A percentile compares a stretch with the other conserved stretches of the same genome.
Conservation (phyloP, 495 filamentous ascomycete genomes). For the Coniosporium apollinis region DNA sequence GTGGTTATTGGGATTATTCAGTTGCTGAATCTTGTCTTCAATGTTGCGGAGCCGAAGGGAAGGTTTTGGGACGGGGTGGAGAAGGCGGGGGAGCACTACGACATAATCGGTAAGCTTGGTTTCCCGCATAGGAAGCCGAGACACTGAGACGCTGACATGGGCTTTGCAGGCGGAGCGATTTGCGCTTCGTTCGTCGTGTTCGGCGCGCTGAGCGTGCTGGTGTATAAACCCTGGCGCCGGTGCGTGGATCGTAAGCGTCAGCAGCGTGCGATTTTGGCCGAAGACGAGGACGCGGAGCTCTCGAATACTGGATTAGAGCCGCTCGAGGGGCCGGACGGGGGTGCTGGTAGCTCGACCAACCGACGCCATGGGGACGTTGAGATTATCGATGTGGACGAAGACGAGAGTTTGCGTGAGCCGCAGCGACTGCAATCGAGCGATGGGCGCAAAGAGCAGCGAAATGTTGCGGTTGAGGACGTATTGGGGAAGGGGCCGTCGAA, state of each 20-base stretch:
- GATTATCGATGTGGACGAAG: too few relatives aligned
- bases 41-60: slow-evolving; percentile 55
- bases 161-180: slow-evolving; percentile 40
- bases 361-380: too few relatives aligned
- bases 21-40: slow-evolving; percentile 55
- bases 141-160: slow-evolving; percentile 3
- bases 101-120: slow-evolving; percentile 48
- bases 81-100: slow-evolving; percentile 61
- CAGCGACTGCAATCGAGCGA: too few relatives aligned
- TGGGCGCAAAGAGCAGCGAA: too few relatives aligned
- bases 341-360: too few relatives aligned
- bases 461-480: too few relatives aligned
- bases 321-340: too few relatives aligned
- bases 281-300: too few relatives aligned
- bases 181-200: slow-evolving; percentile 69
- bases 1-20: slow-evolving; percentile 76
- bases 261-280: too few relatives aligned
- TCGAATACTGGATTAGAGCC: too few relatives aligned
- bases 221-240: slow-evolving; percentile 64
- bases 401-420: too few relatives aligned
- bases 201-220: slow-evolving; percentile 49
- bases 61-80: slow-evolving; percentile 77
- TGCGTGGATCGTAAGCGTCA: slow-evolving; percentile 31
- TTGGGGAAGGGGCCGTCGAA: too few relatives aligned
- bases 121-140: neutral